Evolutionary conservation across 768 basidiomycete species (phyloP), one percentile per base, ranked within the genome.

Genomic region (Tulasnella calospora): DNA sequence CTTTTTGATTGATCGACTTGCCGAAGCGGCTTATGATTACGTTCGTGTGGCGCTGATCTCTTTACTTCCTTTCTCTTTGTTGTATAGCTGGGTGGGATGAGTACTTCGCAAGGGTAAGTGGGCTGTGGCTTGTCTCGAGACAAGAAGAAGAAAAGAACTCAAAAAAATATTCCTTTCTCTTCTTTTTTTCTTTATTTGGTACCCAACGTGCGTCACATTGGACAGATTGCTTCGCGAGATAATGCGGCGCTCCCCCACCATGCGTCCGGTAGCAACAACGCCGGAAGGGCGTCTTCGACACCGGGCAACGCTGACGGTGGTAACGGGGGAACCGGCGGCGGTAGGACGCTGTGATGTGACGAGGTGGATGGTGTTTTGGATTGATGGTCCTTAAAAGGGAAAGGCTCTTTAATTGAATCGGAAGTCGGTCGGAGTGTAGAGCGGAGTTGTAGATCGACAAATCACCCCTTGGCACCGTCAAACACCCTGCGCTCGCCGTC

Each of bases 101-200:
- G 77, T 78, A 78, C 47, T 78, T 78, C 47, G 77, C 77, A 44
- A 78, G 77, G 69, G 77, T 78, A 38, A 71, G 77, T 78, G 23
- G 76, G 36, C 35, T 27, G 74, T 57, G 44, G 74, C 38, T 72
- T 72, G 10, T 17, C 51, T 6, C 10, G 51, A 67, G 61, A 67
- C 27, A 35, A 61, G n/a, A 61, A n/a, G 57, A 61, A 61, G 3
- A 27, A 27, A 27, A 35, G 61, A 30, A 27, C 61, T 67, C 30
- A 61, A 67, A 67, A 67, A 67, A 30, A 30, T 67, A 35, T 30
- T 67, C 15, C 33, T 67, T 67, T 35, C 57, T 61, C 13, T 67
- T 35, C 27, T 67, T 13, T 35, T 35, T 67, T 35, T 35, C 61
- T 35, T 67, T 67, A 7, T 27, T 67, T 27, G 30, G 61, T 13